phyloP scores from a whole-genome alignment of 2,329 filamentous ascomycete genomes.

The Exophiala sp. region DNA sequence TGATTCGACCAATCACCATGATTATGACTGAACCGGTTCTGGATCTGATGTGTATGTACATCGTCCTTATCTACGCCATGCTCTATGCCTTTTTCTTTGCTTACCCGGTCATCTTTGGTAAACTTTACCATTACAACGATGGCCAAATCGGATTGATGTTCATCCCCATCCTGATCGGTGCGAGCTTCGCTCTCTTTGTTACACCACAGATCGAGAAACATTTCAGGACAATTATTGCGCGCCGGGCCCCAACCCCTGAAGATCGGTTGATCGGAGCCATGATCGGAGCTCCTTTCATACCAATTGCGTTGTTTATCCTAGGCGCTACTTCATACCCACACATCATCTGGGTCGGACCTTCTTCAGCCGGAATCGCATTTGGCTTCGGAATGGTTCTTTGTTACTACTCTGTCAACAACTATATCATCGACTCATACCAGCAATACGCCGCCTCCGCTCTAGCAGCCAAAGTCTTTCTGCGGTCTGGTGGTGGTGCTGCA shows the following conservation, averaged over 20 bases:
- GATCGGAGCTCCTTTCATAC: slow-evolving; percentile 39
- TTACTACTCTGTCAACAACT: slow-evolving; percentile 39
- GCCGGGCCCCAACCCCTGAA: slow-evolving; percentile 34
- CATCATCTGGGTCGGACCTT: slow-evolving; percentile 40
- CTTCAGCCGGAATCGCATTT: slow-evolving; percentile 41
- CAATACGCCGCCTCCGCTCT: slow-evolving; percentile 40
- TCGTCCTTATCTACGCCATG: slow-evolving; percentile 69
- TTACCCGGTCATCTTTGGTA: slow-evolving; percentile 65
- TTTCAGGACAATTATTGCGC: slow-evolving; percentile 43
- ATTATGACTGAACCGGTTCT: slow-evolving; percentile 72
- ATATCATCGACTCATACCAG: slow-evolving; percentile 32
- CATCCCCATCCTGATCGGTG: slow-evolving; percentile 74
- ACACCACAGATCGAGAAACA: slow-evolving; percentile 63
- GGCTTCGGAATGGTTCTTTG: slow-evolving; percentile 49
- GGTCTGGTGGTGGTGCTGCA: slow-evolving; percentile 38
- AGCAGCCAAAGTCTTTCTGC: slow-evolving; percentile 40
- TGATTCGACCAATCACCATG: slow-evolving; percentile 41
- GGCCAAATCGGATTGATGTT: slow-evolving; percentile 80
- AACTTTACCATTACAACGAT: slow-evolving; percentile 73
- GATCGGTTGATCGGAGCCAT: slow-evolving; percentile 37
- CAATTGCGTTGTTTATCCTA: slow-evolving; percentile 45
- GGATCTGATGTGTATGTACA: slow-evolving; percentile 77
- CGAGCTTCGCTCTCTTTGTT: slow-evolving; percentile 60
- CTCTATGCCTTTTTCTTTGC: slow-evolving; percentile 52
- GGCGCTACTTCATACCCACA: slow-evolving; percentile 35